A percentile compares a stretch with the other conserved stretches of the same genome.
Evolutionary conservation across 78 protist species (phyloP).

Genomic region (Dictyostelium firmibasis): DNA sequence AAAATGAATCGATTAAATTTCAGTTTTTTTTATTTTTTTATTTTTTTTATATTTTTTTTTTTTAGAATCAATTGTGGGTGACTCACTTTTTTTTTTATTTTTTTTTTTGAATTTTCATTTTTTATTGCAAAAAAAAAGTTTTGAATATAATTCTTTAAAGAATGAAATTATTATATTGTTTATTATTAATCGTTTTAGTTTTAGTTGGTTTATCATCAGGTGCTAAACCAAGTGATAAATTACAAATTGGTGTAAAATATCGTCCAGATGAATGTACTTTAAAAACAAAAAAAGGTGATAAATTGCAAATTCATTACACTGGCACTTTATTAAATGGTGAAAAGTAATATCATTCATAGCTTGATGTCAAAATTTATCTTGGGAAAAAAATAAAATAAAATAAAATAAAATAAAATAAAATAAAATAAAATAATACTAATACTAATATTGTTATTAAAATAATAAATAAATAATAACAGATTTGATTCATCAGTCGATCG

Average conservation of each 20-base stretch:
- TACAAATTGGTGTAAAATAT: constrained; percentile 67
- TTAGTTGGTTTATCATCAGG: neutral
- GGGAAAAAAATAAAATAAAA: too few species aligned
- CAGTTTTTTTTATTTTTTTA: too few species aligned
- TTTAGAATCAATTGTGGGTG: too few species aligned
- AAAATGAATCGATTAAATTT: too few species aligned
- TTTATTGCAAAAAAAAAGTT: too few species aligned
- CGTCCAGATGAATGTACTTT: constrained; percentile 76
- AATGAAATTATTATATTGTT: neutral
- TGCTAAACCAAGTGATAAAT: constrained; percentile 34
- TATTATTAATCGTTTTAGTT: neutral
- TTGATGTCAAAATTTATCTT: neutral
- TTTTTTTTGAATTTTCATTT: neutral
- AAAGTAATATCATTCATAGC: neutral
- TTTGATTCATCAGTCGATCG: constrained; percentile 78
- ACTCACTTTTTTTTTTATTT: neutral
- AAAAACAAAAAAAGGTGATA: constrained; percentile 75
- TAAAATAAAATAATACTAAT: too few species aligned
- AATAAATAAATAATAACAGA: constrained; percentile 22
- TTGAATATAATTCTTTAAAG: too few species aligned
- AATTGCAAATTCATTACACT: constrained; percentile 71
- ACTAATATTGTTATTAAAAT: too few species aligned
- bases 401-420: too few species aligned
- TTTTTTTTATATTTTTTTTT: too few species aligned
- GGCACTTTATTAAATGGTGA: constrained; percentile 34